Evolutionary conservation across 1,139 yeast species (phyloP).

Genomic region (Sugiyamaella grinbergsii): DNA sequence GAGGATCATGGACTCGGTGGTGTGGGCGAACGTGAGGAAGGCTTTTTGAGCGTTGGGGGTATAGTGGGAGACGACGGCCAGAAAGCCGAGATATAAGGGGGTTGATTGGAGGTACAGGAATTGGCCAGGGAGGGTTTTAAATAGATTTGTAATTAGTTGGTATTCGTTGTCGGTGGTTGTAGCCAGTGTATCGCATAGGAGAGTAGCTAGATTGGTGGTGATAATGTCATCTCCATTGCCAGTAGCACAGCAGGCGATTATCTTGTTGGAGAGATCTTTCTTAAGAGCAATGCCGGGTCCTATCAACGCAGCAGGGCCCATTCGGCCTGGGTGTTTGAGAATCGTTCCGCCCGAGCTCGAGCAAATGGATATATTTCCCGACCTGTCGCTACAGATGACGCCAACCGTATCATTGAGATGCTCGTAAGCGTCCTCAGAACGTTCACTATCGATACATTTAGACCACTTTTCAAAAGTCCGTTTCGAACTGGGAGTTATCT

Average conservation of each 20-base stretch:
- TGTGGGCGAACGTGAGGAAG: slow-evolving; percentile 29
- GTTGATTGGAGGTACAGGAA: slow-evolving; percentile 27
- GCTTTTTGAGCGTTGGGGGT: slow-evolving; percentile 11
- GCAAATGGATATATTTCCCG: slow-evolving; percentile 37
- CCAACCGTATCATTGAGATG: slow-evolving; percentile 46
- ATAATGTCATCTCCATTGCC: slow-evolving; percentile 47
- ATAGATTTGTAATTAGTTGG: background rate
- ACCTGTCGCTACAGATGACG: slow-evolving; percentile 39
- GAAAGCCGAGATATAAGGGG: slow-evolving; percentile 33
- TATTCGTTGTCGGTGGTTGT: slow-evolving; percentile 1
- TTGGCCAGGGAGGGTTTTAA: background rate
- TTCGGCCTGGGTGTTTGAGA: slow-evolving; percentile 43
- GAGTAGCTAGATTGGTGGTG: slow-evolving; percentile 34
- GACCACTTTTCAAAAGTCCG: slow-evolving; percentile 32
- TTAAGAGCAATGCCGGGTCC: slow-evolving; percentile 39
- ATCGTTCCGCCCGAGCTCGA: slow-evolving; percentile 47
- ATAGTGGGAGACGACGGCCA: slow-evolving; percentile 23
- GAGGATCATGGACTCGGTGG: slow-evolving; percentile 35
- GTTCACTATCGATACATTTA: too few relatives aligned
- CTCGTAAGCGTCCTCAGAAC: too few relatives aligned
- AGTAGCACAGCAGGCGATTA: slow-evolving; percentile 34
- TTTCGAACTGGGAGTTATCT: slow-evolving; percentile 29
- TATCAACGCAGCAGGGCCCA: slow-evolving; percentile 47
- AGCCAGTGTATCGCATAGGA: slow-evolving; percentile 14
- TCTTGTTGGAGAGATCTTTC: slow-evolving; percentile 3